Base-by-base conservation (phyloP, 1,284 basidiomycete species). In the Clitocybe nebularis region DNA sequence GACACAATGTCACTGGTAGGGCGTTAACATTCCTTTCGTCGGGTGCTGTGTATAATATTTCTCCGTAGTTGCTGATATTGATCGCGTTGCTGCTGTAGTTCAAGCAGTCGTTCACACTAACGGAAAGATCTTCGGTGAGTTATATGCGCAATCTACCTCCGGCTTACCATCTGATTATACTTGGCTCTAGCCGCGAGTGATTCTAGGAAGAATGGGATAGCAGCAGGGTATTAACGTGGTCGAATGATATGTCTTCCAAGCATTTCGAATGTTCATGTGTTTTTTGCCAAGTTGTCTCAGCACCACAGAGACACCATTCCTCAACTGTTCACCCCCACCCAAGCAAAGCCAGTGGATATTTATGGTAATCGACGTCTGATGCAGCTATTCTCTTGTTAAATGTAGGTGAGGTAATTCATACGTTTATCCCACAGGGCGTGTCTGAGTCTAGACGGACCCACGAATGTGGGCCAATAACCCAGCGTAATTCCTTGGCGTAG, bases 191-290 rank as follows among this genome's bases (percentile, higher is more conserved):
- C 86, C 54, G 85, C 87, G 5, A 89, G 85, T 54, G 89, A 91
- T 61, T 89, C 84, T 9, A 77, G 88, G 57, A 91, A 90, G 69
- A 84, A 89, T 49, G 88, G 89, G 13, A 77, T 89, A 41, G 86
- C 89, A 7, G 79, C 85, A 37, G 89, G 87, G 3, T 91, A 87
- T 63, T 90, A 49, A 51, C 36, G 13, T 16, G n/a, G 14, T 22
- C 20, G 13, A 22, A 14, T 20, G 4, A 19, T 3, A 6, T 16
- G 13, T 41, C 9, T 4, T 33, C 26, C 13, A 9, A 14, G 28
- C 29, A 3, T 20, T 20, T 41, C n/a, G 10, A n/a, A n/a, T n/a
- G n/a, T n/a, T n/a, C n/a, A n/a, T n/a, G n/a, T n/a, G n/a, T n/a
- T n/a, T n/a, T n/a, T n/a, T n/a, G n/a, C n/a, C n/a, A n/a, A n/a